Conservation (phyloP, 176 grass and related monocot genomes). For the bread wheat (Triticum aestivum) region IWGSC_CS_RefSeq_v2.1 NC_057799.1:582794108-582794607, state of each 20-base stretch:
- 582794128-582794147: accelerated
- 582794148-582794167: too few species aligned
- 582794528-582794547: not conserved
- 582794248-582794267: not conserved
- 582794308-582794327: not conserved
- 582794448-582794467: not conserved
- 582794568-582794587: not conserved
- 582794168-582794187: too few species aligned
- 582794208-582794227: not conserved
- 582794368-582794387: not conserved
- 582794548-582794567: not conserved
- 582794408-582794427: not conserved
- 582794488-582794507: not conserved
- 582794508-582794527: not conserved
- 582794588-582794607: too few species aligned
- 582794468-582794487: not conserved
- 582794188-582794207: not conserved
- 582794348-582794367: not conserved
- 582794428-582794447: not conserved
- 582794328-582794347: not conserved
- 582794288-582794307: too few species aligned
- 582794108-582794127: too few species aligned
- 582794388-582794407: not conserved
- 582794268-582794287: not conserved
- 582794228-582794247: not conserved